Evolutionary conservation across 1,139 yeast genomes (phyloP), one percentile per base, ranked within the genome.

Genomic region (Debaryomyces coudertii): DNA sequence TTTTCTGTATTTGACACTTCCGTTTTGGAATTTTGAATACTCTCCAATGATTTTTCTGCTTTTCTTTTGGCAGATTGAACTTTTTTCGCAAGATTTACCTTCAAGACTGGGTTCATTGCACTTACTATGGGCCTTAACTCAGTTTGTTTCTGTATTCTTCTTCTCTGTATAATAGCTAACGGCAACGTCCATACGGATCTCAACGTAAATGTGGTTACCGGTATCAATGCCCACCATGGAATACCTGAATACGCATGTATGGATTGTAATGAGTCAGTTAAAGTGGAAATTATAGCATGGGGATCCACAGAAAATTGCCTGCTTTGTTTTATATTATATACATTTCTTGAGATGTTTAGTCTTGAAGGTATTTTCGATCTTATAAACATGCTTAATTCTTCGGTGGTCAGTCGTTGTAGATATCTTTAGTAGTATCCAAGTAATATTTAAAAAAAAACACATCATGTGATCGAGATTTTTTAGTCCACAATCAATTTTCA

Each of bases 211-310:
- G 97, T 89, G 0, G 89, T 68, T 15, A 83, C 36, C 0, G 98
- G 98, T 7, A 92, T 85, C 34, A 90, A 66, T 0, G 80, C 80
- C 76, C 90, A 83, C 97, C 97, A 92, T 8, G 96, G 89, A 5
- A 90, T 58, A 1, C 89, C 88, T 0, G 87, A 65, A 14, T 61
- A 54, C 8, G 75, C 66, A 61, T 86, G 92, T 1, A 80, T 47
- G 0, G 72, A 51, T 47, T 78, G 79, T 12, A 83, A 56, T 1
- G 77, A 55, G 23, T 70, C 72, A 1, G 83, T 77, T 44, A 77
- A 53, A 0, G 69, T 51, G 11, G 55, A 53, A 12, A 71, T 64
- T n/a, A 69, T 42, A 14, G 59, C 52, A 31, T 36, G 45, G 7
- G 46, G 46, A 12, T 41, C 42, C 14, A 37, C 24, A 7, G 47